Conservation (phyloP, 257 asterid species). For the Solanum sejunctum region DNA sequence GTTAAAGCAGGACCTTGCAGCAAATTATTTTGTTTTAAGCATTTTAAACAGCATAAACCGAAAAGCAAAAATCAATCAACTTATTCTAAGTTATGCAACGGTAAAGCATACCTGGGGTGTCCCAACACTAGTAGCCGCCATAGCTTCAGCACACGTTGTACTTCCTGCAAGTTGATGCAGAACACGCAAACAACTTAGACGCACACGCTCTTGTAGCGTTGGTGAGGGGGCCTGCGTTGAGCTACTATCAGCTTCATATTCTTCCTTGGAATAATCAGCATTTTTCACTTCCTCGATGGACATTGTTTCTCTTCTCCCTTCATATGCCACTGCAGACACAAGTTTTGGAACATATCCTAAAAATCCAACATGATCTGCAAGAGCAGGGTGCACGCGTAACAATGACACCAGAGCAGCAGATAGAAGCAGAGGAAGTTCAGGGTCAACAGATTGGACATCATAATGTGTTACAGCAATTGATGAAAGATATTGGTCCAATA, state of each 20-base stretch:
- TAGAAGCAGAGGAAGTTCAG: conserved; percentile 95
- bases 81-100: background rate
- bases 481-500: conserved; percentile 90
- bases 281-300: conserved; percentile 40
- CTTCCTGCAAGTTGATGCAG: conserved; percentile 98
- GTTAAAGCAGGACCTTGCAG: background rate
- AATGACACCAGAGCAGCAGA: conserved; percentile 94
- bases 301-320: conserved; percentile 93
- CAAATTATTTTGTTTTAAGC: background rate
- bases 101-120: conserved; percentile 65
- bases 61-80: background rate
- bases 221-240: conserved; percentile 41
- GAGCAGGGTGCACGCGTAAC: conserved; percentile 93
- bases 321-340: conserved; percentile 88
- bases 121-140: conserved; percentile 99
- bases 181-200: conserved; percentile 95
- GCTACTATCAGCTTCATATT: conserved; percentile 50
- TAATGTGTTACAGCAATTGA: conserved; percentile 79
- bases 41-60: background rate
- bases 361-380: conserved; percentile 98
- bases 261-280: conserved; percentile 10
- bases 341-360: conserved; percentile 96
- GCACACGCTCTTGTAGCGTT: conserved; percentile 86
- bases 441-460: conserved; percentile 62
- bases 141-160: conserved; percentile 97